Evolutionary conservation across 805 yeast genomes (phyloP), one percentile per base, ranked within the genome.

Genomic region (Saccharomycopsis capsularis): DNA sequence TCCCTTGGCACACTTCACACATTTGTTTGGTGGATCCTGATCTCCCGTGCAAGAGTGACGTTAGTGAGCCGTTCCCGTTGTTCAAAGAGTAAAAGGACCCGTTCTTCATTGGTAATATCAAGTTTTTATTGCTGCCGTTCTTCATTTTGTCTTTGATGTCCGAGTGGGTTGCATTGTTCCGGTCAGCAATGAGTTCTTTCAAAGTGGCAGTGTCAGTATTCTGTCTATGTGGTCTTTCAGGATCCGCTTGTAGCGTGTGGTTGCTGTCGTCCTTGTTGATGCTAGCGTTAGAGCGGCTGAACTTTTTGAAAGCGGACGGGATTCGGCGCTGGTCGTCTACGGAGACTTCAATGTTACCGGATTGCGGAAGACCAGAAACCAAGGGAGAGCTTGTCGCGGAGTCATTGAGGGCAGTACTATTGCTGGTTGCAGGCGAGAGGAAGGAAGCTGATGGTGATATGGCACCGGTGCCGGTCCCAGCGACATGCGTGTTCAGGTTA

Each of bases 101-200:
- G 25, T 39, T 45, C 15, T 39, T 41, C 29, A 22, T 27, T 16
- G 19, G 7, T 29, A 7, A n/a, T n/a, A n/a, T n/a, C n/a, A n/a
- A n/a, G n/a, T n/a, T n/a, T n/a, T n/a, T n/a, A n/a, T 13, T 29
- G 32, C 13, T 13, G 11, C 13, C 32, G 32, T 29, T 29, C 13
- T 29, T 7, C 13, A 29, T 9, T 29, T 7, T 29, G 32, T 29
- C 13, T 29, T 60, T 63, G 50, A 65, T 56, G 47, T 57, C 58
- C 47, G 50, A 48, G 27, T 60, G 49, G 29, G 62, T 54, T 24
- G 65, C 58, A 42, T 57, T 56, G 34, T 63, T 60, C 49, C 62
- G 66, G 47, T 60, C 61, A 55, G 61, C 59, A 44, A 60, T 60
- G 18, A 58, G 27, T 57, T 46, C 49, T 57, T 55, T 35, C 56